phyloP scores from a whole-genome alignment of 495 filamentous ascomycete species.

The Recurvomyces mirabilis region DNA sequence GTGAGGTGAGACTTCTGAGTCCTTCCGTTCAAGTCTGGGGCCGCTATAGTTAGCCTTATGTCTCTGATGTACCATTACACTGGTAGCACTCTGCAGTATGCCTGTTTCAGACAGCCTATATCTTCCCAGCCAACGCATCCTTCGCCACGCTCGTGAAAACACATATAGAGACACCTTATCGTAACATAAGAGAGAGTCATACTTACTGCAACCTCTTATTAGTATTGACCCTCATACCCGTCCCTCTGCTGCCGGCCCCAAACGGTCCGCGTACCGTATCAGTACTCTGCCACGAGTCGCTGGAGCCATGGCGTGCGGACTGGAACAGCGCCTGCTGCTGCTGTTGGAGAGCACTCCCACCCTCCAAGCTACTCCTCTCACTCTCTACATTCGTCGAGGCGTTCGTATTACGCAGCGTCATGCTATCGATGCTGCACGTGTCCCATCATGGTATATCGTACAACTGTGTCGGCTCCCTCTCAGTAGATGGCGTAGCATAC shows the following conservation, averaged over 20 bases:
- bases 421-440: conserved; percentile 8
- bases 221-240: conserved; percentile 45
- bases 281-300: conserved; percentile 46
- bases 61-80: background rate
- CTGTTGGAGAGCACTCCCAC: background rate
- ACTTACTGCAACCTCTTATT: conserved; percentile 32
- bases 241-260: conserved; percentile 32
- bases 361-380: conserved; percentile 4
- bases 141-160: background rate
- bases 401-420: conserved; percentile 14
- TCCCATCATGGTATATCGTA: too few relatives aligned
- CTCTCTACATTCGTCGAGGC: too few relatives aligned
- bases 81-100: too few relatives aligned
- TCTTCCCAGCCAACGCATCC: background rate
- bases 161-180: conserved; percentile 2
- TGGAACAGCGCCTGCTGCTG: conserved; percentile 1
- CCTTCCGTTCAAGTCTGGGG: conserved; percentile 23
- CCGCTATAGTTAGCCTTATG: conserved; percentile 9
- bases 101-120: background rate
- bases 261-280: conserved; percentile 45
- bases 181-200: background rate
- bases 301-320: conserved; percentile 45
- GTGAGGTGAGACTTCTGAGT: conserved; percentile 34
- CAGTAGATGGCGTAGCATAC: too few relatives aligned
- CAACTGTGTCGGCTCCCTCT: too few relatives aligned